Evolutionary conservation across 2,329 filamentous ascomycete species (phyloP).

Genomic region (Hirsutella minnesotensis): DNA sequence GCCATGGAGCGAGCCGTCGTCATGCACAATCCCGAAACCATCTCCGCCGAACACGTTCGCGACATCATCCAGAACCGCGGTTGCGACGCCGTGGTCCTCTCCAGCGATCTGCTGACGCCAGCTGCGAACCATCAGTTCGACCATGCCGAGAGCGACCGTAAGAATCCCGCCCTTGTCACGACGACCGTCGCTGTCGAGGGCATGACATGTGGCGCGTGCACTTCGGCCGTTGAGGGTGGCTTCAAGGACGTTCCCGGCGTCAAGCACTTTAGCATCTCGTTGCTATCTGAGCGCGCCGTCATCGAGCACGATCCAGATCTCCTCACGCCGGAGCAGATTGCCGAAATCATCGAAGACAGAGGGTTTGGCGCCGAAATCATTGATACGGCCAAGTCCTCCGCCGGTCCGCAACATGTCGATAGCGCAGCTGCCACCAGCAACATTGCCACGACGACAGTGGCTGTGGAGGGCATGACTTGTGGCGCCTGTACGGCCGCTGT

Average conservation of each 20-base stretch:
- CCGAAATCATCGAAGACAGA: constrained; percentile 53
- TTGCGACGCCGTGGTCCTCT: constrained; percentile 83
- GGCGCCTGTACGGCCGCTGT: constrained; percentile 91
- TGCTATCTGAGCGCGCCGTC: constrained; percentile 75
- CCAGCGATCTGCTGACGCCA: constrained; percentile 58
- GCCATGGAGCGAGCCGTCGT: constrained; percentile 95
- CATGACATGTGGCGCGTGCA: constrained; percentile 88
- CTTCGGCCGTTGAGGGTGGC: constrained; percentile 70
- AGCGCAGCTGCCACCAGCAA: constrained; percentile 20
- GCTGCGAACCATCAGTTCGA: constrained; percentile 23
- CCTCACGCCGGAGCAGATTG: constrained; percentile 39
- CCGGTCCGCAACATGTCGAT: constrained; percentile 13
- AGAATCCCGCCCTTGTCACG: constrained; percentile 36
- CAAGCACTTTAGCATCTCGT: constrained; percentile 66
- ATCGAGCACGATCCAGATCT: constrained; percentile 61
- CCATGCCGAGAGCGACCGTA: constrained; percentile 22
- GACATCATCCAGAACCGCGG: constrained; percentile 86
- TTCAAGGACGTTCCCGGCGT: constrained; percentile 66
- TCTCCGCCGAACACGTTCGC: constrained; percentile 64
- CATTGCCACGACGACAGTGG: constrained; percentile 65
- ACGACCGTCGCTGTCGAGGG: constrained; percentile 73
- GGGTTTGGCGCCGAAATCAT: constrained; percentile 74
- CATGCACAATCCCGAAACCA: constrained; percentile 67
- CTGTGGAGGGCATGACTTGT: constrained; percentile 95
- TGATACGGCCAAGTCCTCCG: constrained; percentile 46